Evolutionary conservation across 2,329 filamentous ascomycete genomes (phyloP).

Genomic region (Aureobasidium sp.): DNA sequence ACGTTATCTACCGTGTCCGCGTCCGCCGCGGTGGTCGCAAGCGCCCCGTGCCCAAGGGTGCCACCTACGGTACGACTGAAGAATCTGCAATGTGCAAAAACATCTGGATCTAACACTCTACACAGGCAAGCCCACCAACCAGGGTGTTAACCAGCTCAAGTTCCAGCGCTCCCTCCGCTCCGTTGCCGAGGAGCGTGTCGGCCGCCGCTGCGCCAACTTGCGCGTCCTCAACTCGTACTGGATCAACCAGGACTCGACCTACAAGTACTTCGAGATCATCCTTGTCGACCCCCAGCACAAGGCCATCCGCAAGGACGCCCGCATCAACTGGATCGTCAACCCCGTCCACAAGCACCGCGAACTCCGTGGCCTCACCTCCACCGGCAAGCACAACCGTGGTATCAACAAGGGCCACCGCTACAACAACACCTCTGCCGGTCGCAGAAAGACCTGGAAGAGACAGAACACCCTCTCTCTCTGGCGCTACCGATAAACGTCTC

Average conservation of each 20-base stretch:
- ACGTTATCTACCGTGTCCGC: slow-evolving; percentile 99
- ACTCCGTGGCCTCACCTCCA: slow-evolving; percentile 90
- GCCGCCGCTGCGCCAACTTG: slow-evolving; percentile 96
- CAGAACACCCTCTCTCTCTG: slow-evolving; percentile 99
- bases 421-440: slow-evolving; percentile 95
- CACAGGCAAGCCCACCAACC: slow-evolving; percentile 99
- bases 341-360: slow-evolving; percentile 99
- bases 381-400: slow-evolving; percentile 98
- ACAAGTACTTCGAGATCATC: slow-evolving; percentile 99
- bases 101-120: slow-evolving; percentile 16
- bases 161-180: slow-evolving; percentile 98
- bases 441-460: slow-evolving; percentile 99
- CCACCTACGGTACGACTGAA: slow-evolving; percentile 77
- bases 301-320: slow-evolving; percentile 96
- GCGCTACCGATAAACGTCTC: slow-evolving; percentile 73
- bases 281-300: slow-evolving; percentile 99
- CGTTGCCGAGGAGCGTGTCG: slow-evolving; percentile 99
- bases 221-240: slow-evolving; percentile 99
- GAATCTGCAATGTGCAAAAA: background rate
- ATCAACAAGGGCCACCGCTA: slow-evolving; percentile 98
- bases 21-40: slow-evolving; percentile 99
- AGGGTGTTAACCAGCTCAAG: slow-evolving; percentile 99
- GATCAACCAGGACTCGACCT: slow-evolving; percentile 99
- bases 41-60: slow-evolving; percentile 92
- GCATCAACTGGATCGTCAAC: slow-evolving; percentile 99